These are phyloP conservation scores for Globisporangium emineosum DNA, from an alignment of 352 stramenopile species.

Conservation along the genomic window DNA sequence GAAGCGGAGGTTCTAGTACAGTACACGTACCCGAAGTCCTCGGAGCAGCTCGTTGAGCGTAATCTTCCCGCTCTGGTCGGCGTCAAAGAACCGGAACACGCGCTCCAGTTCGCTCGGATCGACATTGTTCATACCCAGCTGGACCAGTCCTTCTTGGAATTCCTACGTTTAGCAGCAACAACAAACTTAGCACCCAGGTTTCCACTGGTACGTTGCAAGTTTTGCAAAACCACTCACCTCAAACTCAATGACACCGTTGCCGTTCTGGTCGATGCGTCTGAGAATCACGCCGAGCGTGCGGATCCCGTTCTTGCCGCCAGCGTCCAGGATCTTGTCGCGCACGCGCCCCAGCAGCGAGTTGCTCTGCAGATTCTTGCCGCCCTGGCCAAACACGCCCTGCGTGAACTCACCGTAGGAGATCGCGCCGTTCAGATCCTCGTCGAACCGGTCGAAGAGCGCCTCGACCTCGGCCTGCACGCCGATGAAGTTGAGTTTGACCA, in stretches of 20 bases:
- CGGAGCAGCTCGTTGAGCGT: constrained; percentile 89
- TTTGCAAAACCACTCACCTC: constrained; percentile 27
- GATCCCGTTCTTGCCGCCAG: constrained; percentile 71
- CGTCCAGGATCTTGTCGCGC: constrained; percentile 50
- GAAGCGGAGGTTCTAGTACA: not conserved
- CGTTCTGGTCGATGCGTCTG: constrained; percentile 78
- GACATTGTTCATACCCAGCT: constrained; percentile 39
- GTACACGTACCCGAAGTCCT: constrained; percentile 59
- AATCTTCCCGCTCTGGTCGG: constrained; percentile 78
- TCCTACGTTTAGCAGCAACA: constrained; percentile 27
- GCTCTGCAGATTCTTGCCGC: not conserved
- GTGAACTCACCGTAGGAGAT: constrained; percentile 81
- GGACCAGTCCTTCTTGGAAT: constrained; percentile 48
- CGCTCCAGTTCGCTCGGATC: constrained; percentile 43
- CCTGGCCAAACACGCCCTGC: constrained; percentile 37
- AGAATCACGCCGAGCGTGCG: constrained; percentile 65
- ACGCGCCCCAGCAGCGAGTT: constrained; percentile 42
- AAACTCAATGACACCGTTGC: constrained; percentile 63
- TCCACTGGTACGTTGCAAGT: not conserved
- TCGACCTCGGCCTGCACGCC: constrained; percentile 84
- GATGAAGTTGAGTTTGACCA: constrained; percentile 87
- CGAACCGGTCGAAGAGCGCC: constrained; percentile 87
- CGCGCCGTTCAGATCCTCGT: constrained; percentile 74
- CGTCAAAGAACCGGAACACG: constrained; percentile 78
- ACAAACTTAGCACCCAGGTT: not conserved